Base-by-base conservation (phyloP, 352 stramenopile species). In the Globisporangium solare region DNA sequence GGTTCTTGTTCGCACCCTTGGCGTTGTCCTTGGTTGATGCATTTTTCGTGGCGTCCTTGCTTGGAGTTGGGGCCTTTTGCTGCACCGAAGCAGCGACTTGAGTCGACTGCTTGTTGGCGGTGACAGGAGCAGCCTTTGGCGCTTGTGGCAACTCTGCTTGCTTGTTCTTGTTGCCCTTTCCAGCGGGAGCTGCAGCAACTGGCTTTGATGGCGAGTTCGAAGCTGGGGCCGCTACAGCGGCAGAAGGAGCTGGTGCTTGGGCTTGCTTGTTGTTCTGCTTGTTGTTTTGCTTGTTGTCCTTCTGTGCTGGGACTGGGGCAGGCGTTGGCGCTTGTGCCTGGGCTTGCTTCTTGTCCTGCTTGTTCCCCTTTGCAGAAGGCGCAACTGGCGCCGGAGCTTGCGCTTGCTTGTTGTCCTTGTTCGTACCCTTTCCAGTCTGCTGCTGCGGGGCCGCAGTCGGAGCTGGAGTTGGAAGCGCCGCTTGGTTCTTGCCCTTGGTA, bases 241-340 rank as follows among this genome's bases (percentile, higher is more conserved):
- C 42, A 22, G 42, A 6, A 47, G 42, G 4, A 8, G 24, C 15
- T 14, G 45, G 18, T 32, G 45, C 22, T 51, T 51, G 46, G 31
- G 39, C 39, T 43, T 51, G 11, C 46, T 51, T 22, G 20, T 27
- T 51, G 10, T 51, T 22, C 46, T 51, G 20, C 46, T 51, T 51
- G 45, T 31, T 12, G 10, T 50, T 50, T 50, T 17, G 18, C 22
- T 59, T 59, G 27, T 59, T 59, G 24, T 41, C 43, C 21, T 57
- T 41, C 27, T 3, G 27, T 10, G 27, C 27, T 55, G 17, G 32
- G 14, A 17, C 39, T 43, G 39, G 39, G 18, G 39, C 39, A n/a
- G 39, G 39, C 2, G 39, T n/a, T 18, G 39, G 39, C 7, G 39
- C 39, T 43, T 43, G 39, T 6, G 49, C 31, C 2, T 35, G 31